phyloP scores from a whole-genome alignment of 495 filamentous ascomycete genomes.

The Amniculicola lignicola region DNA sequence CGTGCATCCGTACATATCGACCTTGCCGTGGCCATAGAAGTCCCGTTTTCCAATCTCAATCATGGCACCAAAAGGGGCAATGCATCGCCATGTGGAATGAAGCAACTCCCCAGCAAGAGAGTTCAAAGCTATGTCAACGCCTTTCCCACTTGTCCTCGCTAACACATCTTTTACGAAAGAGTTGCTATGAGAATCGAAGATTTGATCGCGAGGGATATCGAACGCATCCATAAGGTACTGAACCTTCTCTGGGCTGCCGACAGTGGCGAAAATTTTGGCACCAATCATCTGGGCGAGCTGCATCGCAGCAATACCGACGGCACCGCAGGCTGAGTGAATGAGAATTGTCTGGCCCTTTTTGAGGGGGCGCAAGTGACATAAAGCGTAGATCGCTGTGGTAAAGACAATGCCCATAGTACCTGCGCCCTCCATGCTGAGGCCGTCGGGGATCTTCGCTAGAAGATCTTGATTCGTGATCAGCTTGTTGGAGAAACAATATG shows the following conservation, averaged over 20 bases:
- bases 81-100: background rate
- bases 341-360: constrained; percentile 31
- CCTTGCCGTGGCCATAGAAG: background rate
- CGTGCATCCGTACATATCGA: background rate
- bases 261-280: constrained; percentile 22
- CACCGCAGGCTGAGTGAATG: constrained; percentile 16
- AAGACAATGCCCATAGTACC: constrained; percentile 57
- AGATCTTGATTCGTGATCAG: too few relatives aligned
- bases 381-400: constrained; percentile 56
- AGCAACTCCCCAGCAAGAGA: constrained; percentile 14
- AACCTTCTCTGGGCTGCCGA: constrained; percentile 9
- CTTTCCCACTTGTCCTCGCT: constrained; percentile 6
- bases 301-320: constrained; percentile 23
- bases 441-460: too few relatives aligned
- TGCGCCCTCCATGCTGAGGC: too few relatives aligned
- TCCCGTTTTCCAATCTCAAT: constrained; percentile 24
- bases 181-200: constrained; percentile 13
- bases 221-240: constrained; percentile 1
- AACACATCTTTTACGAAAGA: background rate
- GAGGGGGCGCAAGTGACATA: constrained; percentile 42
- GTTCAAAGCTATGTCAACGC: constrained; percentile 26
- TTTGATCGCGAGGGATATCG: constrained; percentile 1
- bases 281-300: constrained; percentile 8
- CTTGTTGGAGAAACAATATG: too few relatives aligned
- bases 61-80: constrained; percentile 13